Base-by-base conservation (phyloP, 768 basidiomycete genomes). In the Agaricus blazei region DNA sequence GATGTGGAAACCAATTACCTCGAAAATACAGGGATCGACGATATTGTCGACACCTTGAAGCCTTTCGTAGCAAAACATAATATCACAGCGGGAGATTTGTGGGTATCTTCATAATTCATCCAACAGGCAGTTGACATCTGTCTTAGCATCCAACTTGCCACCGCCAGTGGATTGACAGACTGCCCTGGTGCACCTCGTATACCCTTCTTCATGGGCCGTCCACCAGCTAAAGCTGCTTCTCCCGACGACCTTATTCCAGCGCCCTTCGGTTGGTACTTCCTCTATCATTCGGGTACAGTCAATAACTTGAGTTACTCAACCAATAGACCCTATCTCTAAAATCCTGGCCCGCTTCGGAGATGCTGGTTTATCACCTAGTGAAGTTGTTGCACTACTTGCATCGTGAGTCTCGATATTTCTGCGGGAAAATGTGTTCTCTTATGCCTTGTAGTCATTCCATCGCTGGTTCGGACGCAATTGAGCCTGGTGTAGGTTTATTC, bases 1-100 rank as follows among this genome's bases (percentile, higher is more conserved):
- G 66, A 70, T 9, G 70, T 72, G 38, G 80, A 80, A 60, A 65
- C 71, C 24, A 56, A 59, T 7, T 81, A 75, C 65, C 61, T 65
- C 6, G 75, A 77, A 3, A 80, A 79, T 59, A 59, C 56, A 28
- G 78, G 78, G 9, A 68, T 74, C 36, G 73, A 76, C 57, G 75
- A 72, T 14, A 71, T 76, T 50, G 67, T 77, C 44, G 69, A 68
- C 4, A 63, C 54, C 0, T 68, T 75, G 56, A 65, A 62, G 29
- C 68, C 67, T 4, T 67, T 76, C 65, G 54, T 74, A 41, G 57
- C 58, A 24, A 65, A 62, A 36, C 67, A 74, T 60, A 68, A 72
- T 56, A 67, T 75, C 37, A 65, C 70, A 11, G 59, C 73, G 23
- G 78, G 76, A 38, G 80, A 81, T 65, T 74, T 81, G 77, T 79